Conservation (phyloP, 2,329 filamentous ascomycete genomes). For the Bipolaris bicolor region DNA sequence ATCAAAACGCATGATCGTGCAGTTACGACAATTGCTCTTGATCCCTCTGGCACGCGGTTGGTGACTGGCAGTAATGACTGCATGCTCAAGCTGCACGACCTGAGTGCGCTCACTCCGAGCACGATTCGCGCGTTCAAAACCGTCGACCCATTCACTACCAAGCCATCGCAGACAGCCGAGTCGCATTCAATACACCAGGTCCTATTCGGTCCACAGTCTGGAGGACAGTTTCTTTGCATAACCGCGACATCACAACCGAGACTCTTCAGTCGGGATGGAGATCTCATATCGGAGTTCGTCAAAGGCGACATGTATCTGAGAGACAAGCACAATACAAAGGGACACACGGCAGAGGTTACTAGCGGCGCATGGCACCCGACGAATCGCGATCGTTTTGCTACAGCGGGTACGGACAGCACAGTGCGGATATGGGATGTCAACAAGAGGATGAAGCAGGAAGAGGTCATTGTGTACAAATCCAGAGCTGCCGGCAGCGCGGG, state of each 20-base stretch:
- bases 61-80: conserved; percentile 93
- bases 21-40: conserved; percentile 82
- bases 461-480: conserved; percentile 95
- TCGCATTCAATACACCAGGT: conserved; percentile 87
- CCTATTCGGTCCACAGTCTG: conserved; percentile 82
- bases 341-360: conserved; percentile 90
- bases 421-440: conserved; percentile 97
- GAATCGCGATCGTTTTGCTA: conserved; percentile 83
- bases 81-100: conserved; percentile 90
- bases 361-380: conserved; percentile 90
- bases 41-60: conserved; percentile 82
- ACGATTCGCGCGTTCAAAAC: conserved; percentile 93
- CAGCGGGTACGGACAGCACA: conserved; percentile 93
- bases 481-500: conserved; percentile 86
- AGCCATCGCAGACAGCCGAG: conserved; percentile 73
- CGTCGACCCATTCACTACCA: conserved; percentile 82
- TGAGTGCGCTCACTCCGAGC: conserved; percentile 92
- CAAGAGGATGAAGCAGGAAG: conserved; percentile 84
- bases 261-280: conserved; percentile 87
- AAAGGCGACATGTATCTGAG: conserved; percentile 99
- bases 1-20: conserved; percentile 91
- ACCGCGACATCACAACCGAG: conserved; percentile 89
- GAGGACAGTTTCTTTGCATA: conserved; percentile 81
- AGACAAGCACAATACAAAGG: conserved; percentile 97
- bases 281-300: conserved; percentile 82